Evolutionary conservation across 1,284 basidiomycete species (phyloP).

Genomic region (Cutaneotrichosporon sp.): DNA sequence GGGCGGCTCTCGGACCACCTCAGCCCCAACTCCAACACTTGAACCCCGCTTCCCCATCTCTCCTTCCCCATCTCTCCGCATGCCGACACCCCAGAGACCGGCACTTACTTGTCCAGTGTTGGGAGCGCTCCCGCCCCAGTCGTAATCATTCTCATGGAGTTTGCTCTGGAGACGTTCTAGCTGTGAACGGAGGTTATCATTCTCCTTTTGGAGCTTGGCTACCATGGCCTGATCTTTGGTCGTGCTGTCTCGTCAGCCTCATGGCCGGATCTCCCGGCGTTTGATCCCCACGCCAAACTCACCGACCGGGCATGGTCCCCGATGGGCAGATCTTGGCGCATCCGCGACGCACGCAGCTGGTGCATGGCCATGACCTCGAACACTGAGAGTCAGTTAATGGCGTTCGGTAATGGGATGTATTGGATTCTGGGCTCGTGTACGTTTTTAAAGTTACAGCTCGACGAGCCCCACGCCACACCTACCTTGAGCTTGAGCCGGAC

Average conservation of each 20-base stretch:
- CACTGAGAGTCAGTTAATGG: conserved; percentile 12
- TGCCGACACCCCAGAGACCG: neutral
- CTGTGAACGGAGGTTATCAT: conserved; percentile 11
- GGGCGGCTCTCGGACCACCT: too few relatives aligned
- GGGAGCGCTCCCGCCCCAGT: conserved; percentile 2
- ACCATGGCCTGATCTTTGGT: conserved; percentile 18
- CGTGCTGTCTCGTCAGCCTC: conserved; percentile 9
- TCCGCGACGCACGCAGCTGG: conserved; percentile 21
- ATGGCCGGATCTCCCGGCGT: neutral
- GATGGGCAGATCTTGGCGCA: conserved; percentile 23
- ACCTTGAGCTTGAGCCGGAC: conserved; percentile 25
- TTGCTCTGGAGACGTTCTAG: conserved; percentile 3
- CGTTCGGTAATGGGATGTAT: neutral
- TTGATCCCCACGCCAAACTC: conserved; percentile 2
- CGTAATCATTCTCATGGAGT: neutral
- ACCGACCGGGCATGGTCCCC: conserved; percentile 19
- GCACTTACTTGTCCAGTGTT: neutral
- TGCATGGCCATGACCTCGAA: conserved; percentile 24
- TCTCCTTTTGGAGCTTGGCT: conserved; percentile 17
- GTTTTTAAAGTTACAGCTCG: too few relatives aligned
- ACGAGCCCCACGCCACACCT: too few relatives aligned
- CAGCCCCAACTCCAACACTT: too few relatives aligned
- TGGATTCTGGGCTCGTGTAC: too few relatives aligned
- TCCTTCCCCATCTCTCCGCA: neutral
- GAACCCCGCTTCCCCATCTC: neutral